phyloP scores from a whole-genome alignment of 139 green algal genomes.

The Trebouxia sp. region DNA sequence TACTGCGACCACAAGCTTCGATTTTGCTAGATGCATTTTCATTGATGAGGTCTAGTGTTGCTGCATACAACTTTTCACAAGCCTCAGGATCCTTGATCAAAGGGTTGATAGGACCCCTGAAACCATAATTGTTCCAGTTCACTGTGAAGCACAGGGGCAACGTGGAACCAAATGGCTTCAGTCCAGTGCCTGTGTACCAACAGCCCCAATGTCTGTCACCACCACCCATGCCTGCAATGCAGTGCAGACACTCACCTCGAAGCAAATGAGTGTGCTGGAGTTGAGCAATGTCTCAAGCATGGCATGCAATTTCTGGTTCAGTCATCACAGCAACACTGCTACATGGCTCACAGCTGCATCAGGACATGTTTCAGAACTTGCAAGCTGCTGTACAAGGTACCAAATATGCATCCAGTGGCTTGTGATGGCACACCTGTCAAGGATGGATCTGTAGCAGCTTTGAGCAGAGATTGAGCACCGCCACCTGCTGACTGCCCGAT shows the following conservation, averaged over 20 bases:
- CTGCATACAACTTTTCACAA: slow-evolving; percentile 15
- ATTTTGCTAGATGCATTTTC: neutral
- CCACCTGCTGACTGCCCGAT: slow-evolving; percentile 21
- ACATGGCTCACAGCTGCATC: too few species aligned
- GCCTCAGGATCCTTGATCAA: slow-evolving; percentile 5
- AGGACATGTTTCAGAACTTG: too few species aligned
- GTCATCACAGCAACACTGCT: neutral
- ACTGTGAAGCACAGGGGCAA: slow-evolving; percentile 1
- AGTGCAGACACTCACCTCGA: too few species aligned
- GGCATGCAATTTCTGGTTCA: neutral
- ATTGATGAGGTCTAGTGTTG: slow-evolving; percentile 1
- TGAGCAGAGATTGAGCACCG: slow-evolving; percentile 2
- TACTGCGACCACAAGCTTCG: neutral
- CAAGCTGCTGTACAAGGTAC: too few species aligned
- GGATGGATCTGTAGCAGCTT: slow-evolving; percentile 6
- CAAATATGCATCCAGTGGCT: too few species aligned
- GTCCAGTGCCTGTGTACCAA: slow-evolving; percentile 10
- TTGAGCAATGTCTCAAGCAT: neutral
- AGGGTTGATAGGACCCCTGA: slow-evolving; percentile 13
- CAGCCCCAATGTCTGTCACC: slow-evolving; percentile 12
- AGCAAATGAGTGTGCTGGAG: too few species aligned
- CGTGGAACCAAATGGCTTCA: neutral
- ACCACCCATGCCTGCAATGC: slow-evolving; percentile 20
- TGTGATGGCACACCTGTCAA: slow-evolving; percentile 18
- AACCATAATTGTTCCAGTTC: slow-evolving; percentile 23